A percentile compares a stretch with the other conserved stretches of the same genome.
Conservation (phyloP, 768 basidiomycete genomes). For the Fibroporia radiculosa region DNA sequence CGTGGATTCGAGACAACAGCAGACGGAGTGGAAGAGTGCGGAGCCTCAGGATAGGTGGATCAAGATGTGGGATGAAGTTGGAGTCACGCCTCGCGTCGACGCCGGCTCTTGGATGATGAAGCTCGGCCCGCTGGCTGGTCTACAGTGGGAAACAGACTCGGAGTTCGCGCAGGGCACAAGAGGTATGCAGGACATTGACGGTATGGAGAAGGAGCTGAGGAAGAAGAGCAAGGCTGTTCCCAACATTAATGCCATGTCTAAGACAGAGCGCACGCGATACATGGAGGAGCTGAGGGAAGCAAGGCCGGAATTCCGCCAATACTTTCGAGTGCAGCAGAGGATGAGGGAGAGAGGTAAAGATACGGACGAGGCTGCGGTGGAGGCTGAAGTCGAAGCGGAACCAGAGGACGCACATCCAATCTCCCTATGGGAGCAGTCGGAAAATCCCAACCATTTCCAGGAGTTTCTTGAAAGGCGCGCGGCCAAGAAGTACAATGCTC, state of each 20-base stretch:
- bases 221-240: conserved; percentile 16
- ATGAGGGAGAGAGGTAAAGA: conserved; percentile 4
- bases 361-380: conserved; percentile 2
- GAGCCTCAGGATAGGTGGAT: conserved; percentile 63
- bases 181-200: conserved; percentile 1
- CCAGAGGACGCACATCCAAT: background rate
- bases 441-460: conserved; percentile 8
- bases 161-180: conserved; percentile 21
- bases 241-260: conserved; percentile 57
- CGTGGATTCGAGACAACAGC: conserved; percentile 67
- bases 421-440: conserved; percentile 5
- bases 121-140: conserved; percentile 27
- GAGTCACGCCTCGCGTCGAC: conserved; percentile 27
- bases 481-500: conserved; percentile 14
- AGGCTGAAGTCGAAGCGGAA: too few relatives aligned
- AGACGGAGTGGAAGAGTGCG: conserved; percentile 69
- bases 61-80: conserved; percentile 58
- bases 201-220: conserved; percentile 7
- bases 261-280: conserved; percentile 49
- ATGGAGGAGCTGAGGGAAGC: conserved; percentile 47
- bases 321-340: conserved; percentile 25
- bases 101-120: conserved; percentile 30
- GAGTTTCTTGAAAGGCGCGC: conserved; percentile 34
- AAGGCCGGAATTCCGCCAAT: conserved; percentile 49
- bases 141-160: conserved; percentile 34